phyloP scores from a whole-genome alignment of 176 grass and related monocot genomes.

The Carex littledalei region DNA sequence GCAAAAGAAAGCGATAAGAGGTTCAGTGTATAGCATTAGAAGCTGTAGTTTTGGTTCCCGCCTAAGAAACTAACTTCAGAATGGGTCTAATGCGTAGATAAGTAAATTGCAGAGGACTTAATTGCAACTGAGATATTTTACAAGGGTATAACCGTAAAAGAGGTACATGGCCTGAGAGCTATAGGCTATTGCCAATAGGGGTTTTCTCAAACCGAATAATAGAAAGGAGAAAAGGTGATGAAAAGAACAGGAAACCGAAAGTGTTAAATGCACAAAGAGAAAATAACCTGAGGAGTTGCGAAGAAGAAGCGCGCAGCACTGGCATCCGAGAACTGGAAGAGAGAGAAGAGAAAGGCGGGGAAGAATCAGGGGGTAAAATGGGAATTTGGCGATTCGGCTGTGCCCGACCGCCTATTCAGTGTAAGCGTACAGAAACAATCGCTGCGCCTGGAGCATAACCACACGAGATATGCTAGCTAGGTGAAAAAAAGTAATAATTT shows the following conservation, averaged over 20 bases:
- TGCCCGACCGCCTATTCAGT: not conserved
- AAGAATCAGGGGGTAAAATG: not conserved
- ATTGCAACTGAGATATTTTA: not conserved
- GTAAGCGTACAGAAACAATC: not conserved
- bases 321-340: slow-evolving; percentile 39
- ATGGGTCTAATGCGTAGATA: too few relatives aligned
- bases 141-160: slow-evolving; percentile 17
- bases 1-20: not conserved
- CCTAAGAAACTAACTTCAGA: not conserved
- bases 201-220: not conserved
- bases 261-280: slow-evolving; percentile 28
- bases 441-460: not conserved
- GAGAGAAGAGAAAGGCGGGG: slow-evolving; percentile 12
- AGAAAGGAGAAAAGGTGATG: not conserved
- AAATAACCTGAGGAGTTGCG: slow-evolving; percentile 32
- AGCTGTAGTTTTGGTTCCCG: not conserved
- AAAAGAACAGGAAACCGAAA: not conserved
- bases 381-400: not conserved
- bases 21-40: not conserved
- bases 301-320: slow-evolving; percentile 14
- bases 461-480: not conserved
- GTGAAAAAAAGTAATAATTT: not conserved
- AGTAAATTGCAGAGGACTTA: not conserved
- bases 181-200: not conserved
- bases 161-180: not conserved